Evolutionary conservation across 2,329 filamentous ascomycete genomes (phyloP), one percentile per base, ranked within the genome.

Genomic region (Lachnellula hyalina): DNA sequence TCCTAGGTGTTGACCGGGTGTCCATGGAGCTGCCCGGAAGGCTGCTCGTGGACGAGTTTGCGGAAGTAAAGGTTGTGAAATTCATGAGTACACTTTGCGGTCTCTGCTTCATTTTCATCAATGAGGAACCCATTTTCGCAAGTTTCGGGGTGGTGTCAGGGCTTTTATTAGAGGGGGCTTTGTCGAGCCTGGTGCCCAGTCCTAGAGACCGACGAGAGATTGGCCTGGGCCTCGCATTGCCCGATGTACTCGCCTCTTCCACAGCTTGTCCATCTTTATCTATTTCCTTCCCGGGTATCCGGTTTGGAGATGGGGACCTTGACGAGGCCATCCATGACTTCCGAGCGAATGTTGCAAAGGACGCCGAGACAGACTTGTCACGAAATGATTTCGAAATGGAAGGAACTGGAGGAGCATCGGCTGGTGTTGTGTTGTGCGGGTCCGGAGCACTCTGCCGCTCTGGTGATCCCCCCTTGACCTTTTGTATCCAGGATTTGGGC

Each of bases 251-350:
- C 17, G 49, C 56, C 36, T 60, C 52, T 14, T 51, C 54, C n/a
- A 56, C 53, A 54, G 46, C 25, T 25, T 57, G 52, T 50, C 53
- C 55, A 45, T 58, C 58, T 41, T 56, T 53, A 15, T 65, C 62
- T 23, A 47, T 41, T 8, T 61, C 58, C 53, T 59, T 64, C 45
- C 32, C 54, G 14, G 35, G 25, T 5, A 51, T 59, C 47, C 60
- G 59, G 47, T 68, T 70, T 3, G 76, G 75, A 19, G 76, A 77
- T 7, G 76, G 73, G 4, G 77, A 75, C 56, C 75, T 72, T 25
- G 75, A 77, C 5, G 69, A 67, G 9, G 72, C 71, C 44, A 71
- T 72, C 77, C 77, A 81, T 52, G 77, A 75, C 65, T 76, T 79
- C 47, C 76, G 73, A 35, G 77, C 75, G 51, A 81, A 70, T 46